phyloP scores from a whole-genome alignment of 73 alveolate species.

The Diophrys sp. region DNA sequence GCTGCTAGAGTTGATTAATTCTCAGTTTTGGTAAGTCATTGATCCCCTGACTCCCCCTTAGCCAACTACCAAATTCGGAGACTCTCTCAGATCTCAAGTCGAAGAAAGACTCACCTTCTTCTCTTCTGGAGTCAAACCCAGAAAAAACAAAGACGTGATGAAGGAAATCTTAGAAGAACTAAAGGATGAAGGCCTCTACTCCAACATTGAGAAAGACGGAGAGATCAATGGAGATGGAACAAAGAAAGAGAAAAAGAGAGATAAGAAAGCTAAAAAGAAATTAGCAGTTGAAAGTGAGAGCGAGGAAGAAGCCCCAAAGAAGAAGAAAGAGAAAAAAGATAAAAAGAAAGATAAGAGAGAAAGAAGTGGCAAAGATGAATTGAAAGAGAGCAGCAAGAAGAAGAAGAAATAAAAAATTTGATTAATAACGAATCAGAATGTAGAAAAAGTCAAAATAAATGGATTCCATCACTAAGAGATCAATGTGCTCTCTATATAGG shows the following conservation, averaged over 20 bases:
- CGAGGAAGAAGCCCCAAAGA: constrained; percentile 15
- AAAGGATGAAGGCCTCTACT: constrained; percentile 65
- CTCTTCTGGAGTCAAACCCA: constrained; percentile 81
- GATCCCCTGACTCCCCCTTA: background rate
- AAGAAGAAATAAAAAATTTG: constrained; percentile 18
- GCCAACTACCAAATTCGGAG: constrained; percentile 66
- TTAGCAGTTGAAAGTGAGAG: constrained; percentile 39
- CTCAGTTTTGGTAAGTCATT: constrained; percentile 18
- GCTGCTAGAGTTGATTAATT: constrained; percentile 89
- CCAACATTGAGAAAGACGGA: constrained; percentile 30
- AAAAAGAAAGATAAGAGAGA: constrained; percentile 35
- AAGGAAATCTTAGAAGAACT: constrained; percentile 74
- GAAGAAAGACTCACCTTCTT: constrained; percentile 84
- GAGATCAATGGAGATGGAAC: too few species aligned
- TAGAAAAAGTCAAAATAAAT: constrained; percentile 37
- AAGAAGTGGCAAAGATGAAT: constrained; percentile 39
- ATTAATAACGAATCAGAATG: constrained; percentile 19
- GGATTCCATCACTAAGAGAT: too few species aligned
- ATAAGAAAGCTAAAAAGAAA: constrained; percentile 32
- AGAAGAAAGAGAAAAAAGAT: constrained; percentile 19
- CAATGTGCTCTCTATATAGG: too few species aligned
- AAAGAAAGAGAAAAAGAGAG: constrained; percentile 34
- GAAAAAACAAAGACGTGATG: constrained; percentile 82
- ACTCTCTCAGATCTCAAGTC: constrained; percentile 69
- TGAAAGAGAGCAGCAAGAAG: constrained; percentile 39